Percentiles rank a stretch among this genome's conserved stretches.
Conservation (phyloP, 1,284 basidiomycete species). For the Gymnopus androsaceus region DNA sequence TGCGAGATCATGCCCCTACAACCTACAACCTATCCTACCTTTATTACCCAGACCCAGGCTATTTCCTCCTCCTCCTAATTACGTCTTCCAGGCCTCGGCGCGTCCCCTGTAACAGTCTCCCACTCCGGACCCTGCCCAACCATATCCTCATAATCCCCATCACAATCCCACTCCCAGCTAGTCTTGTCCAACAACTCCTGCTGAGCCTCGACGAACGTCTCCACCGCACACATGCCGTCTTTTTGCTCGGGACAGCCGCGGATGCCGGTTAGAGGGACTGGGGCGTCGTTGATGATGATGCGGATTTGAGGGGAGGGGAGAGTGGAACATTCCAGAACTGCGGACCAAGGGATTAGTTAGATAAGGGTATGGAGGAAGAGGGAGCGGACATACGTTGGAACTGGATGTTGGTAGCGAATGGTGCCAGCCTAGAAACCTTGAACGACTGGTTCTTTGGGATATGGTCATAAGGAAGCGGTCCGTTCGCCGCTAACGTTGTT, state of each 20-base stretch:
- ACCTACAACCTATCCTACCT: no score
- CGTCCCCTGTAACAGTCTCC: constrained; percentile 58
- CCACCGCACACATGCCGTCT: constrained; percentile 81
- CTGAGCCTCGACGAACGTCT: constrained; percentile 73
- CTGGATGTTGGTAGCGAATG: constrained; percentile 77
- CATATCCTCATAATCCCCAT: constrained; percentile 61
- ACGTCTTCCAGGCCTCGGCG: constrained; percentile 15
- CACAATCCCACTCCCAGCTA: constrained; percentile 78
- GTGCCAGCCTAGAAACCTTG: constrained; percentile 67
- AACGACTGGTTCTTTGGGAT: constrained; percentile 66
- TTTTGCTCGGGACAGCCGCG: constrained; percentile 69
- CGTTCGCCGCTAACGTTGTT: constrained; percentile 65
- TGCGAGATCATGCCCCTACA: no score
- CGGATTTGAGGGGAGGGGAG: constrained; percentile 64
- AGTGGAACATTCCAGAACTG: constrained; percentile 57
- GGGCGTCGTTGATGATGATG: constrained; percentile 86
- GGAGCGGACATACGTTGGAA: constrained; percentile 60
- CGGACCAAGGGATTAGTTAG: constrained; percentile 2
- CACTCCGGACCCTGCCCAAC: constrained; percentile 57
- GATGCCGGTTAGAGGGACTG: constrained; percentile 77
- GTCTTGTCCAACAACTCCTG: constrained; percentile 66
- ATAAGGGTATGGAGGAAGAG: not conserved
- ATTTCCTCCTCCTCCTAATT: not conserved
- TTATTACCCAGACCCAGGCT: no score
- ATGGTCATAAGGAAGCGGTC: constrained; percentile 72